These are phyloP conservation scores for Fusarium penzigii DNA, from an alignment of 2,329 filamentous ascomycete genomes.

Conservation along the genomic window DNA sequence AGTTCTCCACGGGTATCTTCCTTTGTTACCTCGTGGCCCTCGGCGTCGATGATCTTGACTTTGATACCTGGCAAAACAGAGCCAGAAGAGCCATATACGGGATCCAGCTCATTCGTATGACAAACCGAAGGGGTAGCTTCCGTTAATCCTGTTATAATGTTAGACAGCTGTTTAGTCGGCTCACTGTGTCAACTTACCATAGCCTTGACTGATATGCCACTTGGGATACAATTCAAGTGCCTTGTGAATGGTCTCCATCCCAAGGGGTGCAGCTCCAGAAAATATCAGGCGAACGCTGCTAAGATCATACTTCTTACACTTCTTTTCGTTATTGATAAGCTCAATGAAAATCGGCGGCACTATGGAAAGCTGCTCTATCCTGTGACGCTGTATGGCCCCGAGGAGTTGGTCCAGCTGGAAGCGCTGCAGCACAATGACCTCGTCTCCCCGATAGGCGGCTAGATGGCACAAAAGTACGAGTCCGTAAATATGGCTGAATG, in stretches of 20 bases:
- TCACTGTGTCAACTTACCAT: constrained; percentile 50
- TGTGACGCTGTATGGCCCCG: constrained; percentile 11
- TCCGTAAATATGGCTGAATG: constrained; percentile 81
- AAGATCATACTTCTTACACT: constrained; percentile 17
- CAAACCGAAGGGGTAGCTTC: constrained; percentile 70
- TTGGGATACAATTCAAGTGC: constrained; percentile 62
- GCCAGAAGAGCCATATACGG: constrained; percentile 71
- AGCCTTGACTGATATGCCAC: constrained; percentile 70
- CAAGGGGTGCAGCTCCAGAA: constrained; percentile 65
- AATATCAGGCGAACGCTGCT: constrained; percentile 14
- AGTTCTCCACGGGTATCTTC: constrained; percentile 79
- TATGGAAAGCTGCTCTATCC: constrained; percentile 17
- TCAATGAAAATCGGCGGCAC: constrained; percentile 21
- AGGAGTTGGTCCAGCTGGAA: constrained; percentile 71
- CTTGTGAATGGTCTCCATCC: constrained; percentile 66
- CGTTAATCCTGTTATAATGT: constrained; percentile 58
- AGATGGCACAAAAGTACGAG: constrained; percentile 70
- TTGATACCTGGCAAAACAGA: constrained; percentile 63
- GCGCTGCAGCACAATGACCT: constrained; percentile 70
- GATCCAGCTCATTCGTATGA: constrained; percentile 56
- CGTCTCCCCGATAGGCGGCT: constrained; percentile 70
- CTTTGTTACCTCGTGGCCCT: constrained; percentile 67
- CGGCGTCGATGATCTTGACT: constrained; percentile 63
- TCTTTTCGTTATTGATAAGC: constrained; percentile 4
- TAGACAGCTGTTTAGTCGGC: neutral